phyloP scores from a whole-genome alignment of 495 filamentous ascomycete species.

The Hyaloscypha variabilis region DNA sequence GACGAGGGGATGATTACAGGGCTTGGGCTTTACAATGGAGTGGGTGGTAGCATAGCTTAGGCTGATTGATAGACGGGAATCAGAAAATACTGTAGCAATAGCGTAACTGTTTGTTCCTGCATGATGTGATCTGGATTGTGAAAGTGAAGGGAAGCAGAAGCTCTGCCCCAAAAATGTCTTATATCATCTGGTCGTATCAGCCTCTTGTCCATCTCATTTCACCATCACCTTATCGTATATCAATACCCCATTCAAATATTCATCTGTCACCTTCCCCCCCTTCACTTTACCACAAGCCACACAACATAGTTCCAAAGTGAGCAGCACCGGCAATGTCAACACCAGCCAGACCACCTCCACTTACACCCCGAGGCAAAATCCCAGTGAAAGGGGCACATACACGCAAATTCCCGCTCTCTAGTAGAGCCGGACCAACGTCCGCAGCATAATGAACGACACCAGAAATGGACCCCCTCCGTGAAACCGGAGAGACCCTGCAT shows the following conservation, averaged over 20 bases:
- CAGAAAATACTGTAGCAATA: slow-evolving; percentile 16
- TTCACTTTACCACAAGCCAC: background rate
- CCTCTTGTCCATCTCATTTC: background rate
- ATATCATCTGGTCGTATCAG: background rate
- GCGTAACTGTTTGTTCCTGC: background rate
- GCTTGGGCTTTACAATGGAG: slow-evolving; percentile 17
- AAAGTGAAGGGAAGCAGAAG: no score
- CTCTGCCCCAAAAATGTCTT: no score
- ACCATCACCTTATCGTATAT: background rate
- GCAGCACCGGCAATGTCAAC: no score
- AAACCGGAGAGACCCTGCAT: no score
- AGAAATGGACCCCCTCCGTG: no score
- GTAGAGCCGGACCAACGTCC: no score
- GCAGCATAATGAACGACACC: no score
- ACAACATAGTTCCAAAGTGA: background rate
- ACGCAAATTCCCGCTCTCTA: no score
- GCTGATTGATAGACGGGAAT: slow-evolving; percentile 15
- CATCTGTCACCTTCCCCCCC: background rate
- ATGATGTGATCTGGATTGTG: background rate
- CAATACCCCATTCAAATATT: background rate
- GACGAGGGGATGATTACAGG: slow-evolving; percentile 26
- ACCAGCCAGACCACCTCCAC: no score
- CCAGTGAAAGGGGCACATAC: no score
- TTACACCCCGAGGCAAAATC: no score
- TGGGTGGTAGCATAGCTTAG: slow-evolving; percentile 5